Conservation (phyloP, 768 basidiomycete species). For the Tulasnella sp. region DNA sequence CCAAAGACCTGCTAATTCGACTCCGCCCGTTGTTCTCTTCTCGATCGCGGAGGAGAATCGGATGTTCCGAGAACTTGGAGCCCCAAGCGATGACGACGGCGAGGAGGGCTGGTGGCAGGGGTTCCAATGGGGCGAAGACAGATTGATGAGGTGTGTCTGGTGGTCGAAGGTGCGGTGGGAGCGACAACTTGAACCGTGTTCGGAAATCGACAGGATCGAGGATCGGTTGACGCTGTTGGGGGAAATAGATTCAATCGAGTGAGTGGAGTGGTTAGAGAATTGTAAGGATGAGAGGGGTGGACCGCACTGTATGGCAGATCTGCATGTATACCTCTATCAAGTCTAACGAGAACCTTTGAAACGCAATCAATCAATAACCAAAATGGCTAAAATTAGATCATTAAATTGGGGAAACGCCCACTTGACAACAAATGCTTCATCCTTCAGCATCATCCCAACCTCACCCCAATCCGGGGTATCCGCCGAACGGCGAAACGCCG, state of each 20-base stretch:
- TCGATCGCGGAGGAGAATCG: slow-evolving; percentile 69
- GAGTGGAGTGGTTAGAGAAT: slow-evolving; percentile 38
- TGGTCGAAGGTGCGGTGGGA: slow-evolving; percentile 11
- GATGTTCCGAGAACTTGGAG: slow-evolving; percentile 87
- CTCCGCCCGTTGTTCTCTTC: slow-evolving; percentile 54
- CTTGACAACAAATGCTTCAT: slow-evolving; percentile 71
- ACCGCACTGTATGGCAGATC: slow-evolving; percentile 16
- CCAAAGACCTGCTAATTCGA: slow-evolving; percentile 61
- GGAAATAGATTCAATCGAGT: neutral
- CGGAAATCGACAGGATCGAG: slow-evolving; percentile 79
- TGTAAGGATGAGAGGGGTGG: neutral
- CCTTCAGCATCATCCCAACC: slow-evolving; percentile 56
- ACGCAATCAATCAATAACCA: too few relatives aligned
- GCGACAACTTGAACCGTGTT: slow-evolving; percentile 37
- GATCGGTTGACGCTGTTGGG: slow-evolving; percentile 49
- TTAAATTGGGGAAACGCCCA: slow-evolving; percentile 37
- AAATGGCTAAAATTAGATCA: too few relatives aligned
- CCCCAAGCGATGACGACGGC: slow-evolving; percentile 88
- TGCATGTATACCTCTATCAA: slow-evolving; percentile 93
- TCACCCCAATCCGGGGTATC: slow-evolving; percentile 56
- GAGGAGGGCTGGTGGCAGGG: slow-evolving; percentile 58
- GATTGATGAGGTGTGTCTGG: slow-evolving; percentile 17
- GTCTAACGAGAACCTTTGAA: slow-evolving; percentile 76
- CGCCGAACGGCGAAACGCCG: neutral
- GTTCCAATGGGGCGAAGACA: slow-evolving; percentile 22